Evolutionary conservation across 306 rosid species (phyloP).

Genomic region (Fragaria iinumae): DNA sequence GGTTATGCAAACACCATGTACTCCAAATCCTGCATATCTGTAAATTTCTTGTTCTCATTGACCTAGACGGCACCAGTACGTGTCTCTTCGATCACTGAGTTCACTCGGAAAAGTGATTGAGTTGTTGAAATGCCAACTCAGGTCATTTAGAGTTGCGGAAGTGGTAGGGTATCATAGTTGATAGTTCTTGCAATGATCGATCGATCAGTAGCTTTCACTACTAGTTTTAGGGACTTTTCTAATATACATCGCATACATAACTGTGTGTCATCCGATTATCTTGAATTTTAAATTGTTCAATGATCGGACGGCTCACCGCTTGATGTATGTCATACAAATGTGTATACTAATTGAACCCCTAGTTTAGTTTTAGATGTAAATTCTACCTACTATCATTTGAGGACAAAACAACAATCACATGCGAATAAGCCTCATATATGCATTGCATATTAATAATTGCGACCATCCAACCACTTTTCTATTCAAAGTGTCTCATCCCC

Average conservation of each 20-base stretch:
- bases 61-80: background rate
- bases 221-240: background rate
- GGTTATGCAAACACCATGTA: background rate
- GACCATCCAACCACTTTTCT: slow-evolving; percentile 5
- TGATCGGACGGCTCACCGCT: no score
- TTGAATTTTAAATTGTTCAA: no score
- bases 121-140: slow-evolving; percentile 4
- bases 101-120: background rate
- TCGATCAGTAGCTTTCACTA: background rate
- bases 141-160: background rate
- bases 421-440: background rate
- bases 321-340: no score
- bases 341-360: no score
- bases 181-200: background rate
- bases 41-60: background rate
- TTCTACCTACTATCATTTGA: background rate
- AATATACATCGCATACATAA: no score
- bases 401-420: background rate
- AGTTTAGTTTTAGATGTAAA: background rate
- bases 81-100: background rate
- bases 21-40: background rate
- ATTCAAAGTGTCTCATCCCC: background rate
- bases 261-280: no score
- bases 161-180: background rate
- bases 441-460: background rate